Base-by-base conservation (phyloP, 805 yeast species). In the Nakazawaea anatomiae region DNA sequence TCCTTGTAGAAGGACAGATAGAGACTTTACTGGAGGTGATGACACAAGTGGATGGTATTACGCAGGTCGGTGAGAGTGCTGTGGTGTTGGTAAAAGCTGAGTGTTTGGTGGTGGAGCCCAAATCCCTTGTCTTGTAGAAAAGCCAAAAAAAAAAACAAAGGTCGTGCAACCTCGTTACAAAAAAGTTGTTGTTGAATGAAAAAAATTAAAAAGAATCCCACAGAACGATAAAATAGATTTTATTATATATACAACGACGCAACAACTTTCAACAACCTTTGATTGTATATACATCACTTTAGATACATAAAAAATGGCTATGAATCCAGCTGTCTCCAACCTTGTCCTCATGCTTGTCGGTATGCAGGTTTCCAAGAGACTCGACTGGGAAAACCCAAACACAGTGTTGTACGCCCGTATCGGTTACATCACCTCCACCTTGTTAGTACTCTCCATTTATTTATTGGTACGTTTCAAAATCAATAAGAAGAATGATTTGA, bases 341-440 rank as follows among this genome's bases (percentile, higher is more conserved):
- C 70, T 94, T 60, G 87, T 77, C 61, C 73, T 94, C 79, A 92
- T 91, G 97, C 83, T 91, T 66, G 87, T 82, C 76, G 89, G 89
- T 89, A 92, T 91, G 96, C 97, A 90, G 71, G 87, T 90, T 57
- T 82, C 97, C 57, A 88, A 89, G 70, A 82, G 80, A 66, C 75
- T 94, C 55, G 94, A 92, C 70, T 82, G 91, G 70, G 97, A 92
- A 68, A 80, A 91, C 70, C 92, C 95, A 44, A 70, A 70, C 57
- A 78, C 81, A 52, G 73, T 90, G 48, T 70, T 85, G 66, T 85
- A 82, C 66, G 91, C 89, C 50, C 83, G 99, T 69, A 72, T 74
- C 39, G 80, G 81, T 43, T 94, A 89, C 73, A 69, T 78, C 44
- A 60, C 83, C 27, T 81, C 91, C 63, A 89, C 87, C 61, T 62